Base-by-base conservation (phyloP, 2,329 filamentous ascomycete species). In the Trichoderma sp. region DNA sequence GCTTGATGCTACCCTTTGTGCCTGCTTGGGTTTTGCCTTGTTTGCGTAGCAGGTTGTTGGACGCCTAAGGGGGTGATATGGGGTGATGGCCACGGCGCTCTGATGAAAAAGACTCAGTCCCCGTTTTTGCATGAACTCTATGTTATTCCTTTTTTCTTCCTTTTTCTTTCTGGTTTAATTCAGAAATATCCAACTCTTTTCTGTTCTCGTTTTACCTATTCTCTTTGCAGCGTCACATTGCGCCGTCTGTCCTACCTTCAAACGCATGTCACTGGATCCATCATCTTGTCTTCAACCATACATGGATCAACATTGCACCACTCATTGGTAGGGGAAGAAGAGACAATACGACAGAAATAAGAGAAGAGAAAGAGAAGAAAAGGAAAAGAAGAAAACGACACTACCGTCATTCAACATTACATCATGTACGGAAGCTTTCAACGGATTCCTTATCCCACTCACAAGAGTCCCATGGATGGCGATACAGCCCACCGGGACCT, bases 391-490 rank as follows among this genome's bases (percentile, higher is more conserved):
- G 33, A 29, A 67, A 27, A 27, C 21, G 38, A 1, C 53, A 12
- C 50, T 38, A 35, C 5, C 21, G 18, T 1, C 56, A 29, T 62
- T 27, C 50, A 67, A 27, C 11, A 67, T 18, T 29, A 14, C 53
- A 71, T 33, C 63, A 76, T 76, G 75, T 76, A 76, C 45, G 71
- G 75, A 35, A 29, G 33, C 27, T 75, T 75, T 60, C 71, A 75
- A 21, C 75, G 45, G 50, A 77, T 79, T 21, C 76, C 78, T 18
- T 79, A 79, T 56, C 78, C 78, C 18, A 77, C 76, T 8, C 74
- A 79, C 75, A 79, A 79, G 74, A 78, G 77, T 29, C 78, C 78
- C 31, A 75, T 79, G 76, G 78, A 79, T 66, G 76, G 78, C 73
- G 77, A 77, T 50, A 79, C 78, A 9, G 77, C 76, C 35, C 76